Percentiles rank a stretch among this genome's conserved stretches.
phyloP scores from a whole-genome alignment of 148 eudicot genomes.

The Silene conica region DNA sequence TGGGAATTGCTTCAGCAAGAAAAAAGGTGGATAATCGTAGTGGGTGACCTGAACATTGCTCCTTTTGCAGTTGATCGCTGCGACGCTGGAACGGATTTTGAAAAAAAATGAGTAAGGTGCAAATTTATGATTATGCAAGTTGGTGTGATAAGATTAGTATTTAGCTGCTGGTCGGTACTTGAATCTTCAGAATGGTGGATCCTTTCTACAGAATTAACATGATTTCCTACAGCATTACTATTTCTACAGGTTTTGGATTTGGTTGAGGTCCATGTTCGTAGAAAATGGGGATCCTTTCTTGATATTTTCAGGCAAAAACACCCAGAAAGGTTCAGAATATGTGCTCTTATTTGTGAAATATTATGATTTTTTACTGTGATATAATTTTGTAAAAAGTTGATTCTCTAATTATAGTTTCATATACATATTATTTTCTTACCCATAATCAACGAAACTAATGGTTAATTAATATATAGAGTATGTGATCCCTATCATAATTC shows the following conservation, averaged over 20 bases:
- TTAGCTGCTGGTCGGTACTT: not conserved
- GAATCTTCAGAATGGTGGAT: not conserved
- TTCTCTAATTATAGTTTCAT: not conserved
- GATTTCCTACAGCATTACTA: not conserved
- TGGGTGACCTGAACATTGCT: conserved; percentile 94
- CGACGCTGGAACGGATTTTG: conserved; percentile 87
- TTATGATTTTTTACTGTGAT: not conserved
- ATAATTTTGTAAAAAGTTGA: not conserved
- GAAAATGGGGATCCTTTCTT: conserved; percentile 64
- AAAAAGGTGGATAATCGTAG: conserved; percentile 67
- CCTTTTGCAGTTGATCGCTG: conserved; percentile 89
- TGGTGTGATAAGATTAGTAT: conserved; percentile 2
- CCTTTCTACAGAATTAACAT: not conserved
- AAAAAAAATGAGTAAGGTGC: conserved; percentile 74
- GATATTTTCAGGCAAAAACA: conserved; percentile 74
- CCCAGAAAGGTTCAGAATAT: conserved; percentile 52
- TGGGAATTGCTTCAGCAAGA: conserved; percentile 69
- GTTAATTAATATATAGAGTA: not conserved
- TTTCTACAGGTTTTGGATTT: conserved; percentile 70
- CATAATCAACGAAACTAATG: not conserved
- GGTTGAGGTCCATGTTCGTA: conserved; percentile 76
- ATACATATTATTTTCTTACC: not conserved
- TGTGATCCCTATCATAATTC: conserved; percentile 3
- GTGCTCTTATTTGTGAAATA: not conserved
- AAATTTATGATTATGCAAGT: conserved; percentile 2